Base-by-base conservation (phyloP, 192 early-diverging fungal genomes). In the Jimgerdemannia flammicorona region DNA sequence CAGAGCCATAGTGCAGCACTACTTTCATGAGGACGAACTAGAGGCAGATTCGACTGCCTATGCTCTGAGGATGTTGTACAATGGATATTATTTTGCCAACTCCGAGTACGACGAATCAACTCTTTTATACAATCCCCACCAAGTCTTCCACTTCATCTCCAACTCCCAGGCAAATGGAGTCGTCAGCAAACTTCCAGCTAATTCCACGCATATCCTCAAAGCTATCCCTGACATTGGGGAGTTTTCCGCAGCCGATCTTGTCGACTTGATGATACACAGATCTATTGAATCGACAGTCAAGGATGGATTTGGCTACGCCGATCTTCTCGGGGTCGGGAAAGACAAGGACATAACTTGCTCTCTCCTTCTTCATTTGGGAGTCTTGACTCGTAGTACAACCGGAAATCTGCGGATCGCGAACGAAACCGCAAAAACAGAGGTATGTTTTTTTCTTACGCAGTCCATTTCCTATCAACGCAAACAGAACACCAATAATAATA, bases 61-160 rank as follows among this genome's bases (percentile, higher is more conserved):
- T 69, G 66, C 69, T 39, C 73, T 78, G 42, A 54, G 44, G 39
- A 81, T 68, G 68, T 43, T 81, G 29, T 81, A 75, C 76, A 78
- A 78, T 78, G 80, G 73, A 75, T 81, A 81, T 78, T 72, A 44
- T 71, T 81, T 81, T 77, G 76, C 74, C 54, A 71, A 70, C 49
- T 10, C 6, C 49, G 14, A 10, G 6, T 59, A 14, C 8, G 49
- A 59, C 49, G 6, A 6, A 59, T 14, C 49, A 6, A 0, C 6
- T 59, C 49, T 14, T 14, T 2, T 59, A 6, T 59, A 59, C 14
- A 59, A 59, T 2, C 49, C 49, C 14, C 8, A 6, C 49, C 49
- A 10, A 10, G 49, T 59, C 49, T 59, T 59, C 49, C 49, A 59
- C 49, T 59, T 1, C 49, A 59, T 59, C 14, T 14, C 8, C 6